These are phyloP conservation scores for Coemansia nantahalensis DNA, from an alignment of 192 early-diverging fungal genomes.

Conservation along the genomic window DNA sequence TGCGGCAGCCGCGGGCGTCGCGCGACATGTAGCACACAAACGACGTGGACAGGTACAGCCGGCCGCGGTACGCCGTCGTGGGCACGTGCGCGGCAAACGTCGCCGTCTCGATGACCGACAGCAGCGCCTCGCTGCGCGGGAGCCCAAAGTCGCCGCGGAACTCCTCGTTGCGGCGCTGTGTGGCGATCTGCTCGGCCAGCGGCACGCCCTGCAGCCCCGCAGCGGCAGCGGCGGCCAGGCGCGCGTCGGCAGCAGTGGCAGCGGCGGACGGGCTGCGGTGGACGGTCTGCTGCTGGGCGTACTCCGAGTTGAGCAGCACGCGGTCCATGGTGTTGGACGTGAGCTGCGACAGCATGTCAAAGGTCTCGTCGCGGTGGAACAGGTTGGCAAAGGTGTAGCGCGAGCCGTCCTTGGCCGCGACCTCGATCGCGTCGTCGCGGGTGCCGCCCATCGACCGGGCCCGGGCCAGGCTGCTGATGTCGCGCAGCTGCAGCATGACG, in stretches of 20 bases:
- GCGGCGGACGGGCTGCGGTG: conserved; percentile 11
- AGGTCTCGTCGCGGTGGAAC: conserved; percentile 96
- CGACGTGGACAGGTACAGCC: conserved; percentile 80
- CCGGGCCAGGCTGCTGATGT: conserved; percentile 84
- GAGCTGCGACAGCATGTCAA: conserved; percentile 90
- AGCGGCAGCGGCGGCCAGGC: conserved; percentile 1
- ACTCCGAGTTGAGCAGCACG: conserved; percentile 77
- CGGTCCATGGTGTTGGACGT: conserved; percentile 83
- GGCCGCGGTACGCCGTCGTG: conserved; percentile 57
- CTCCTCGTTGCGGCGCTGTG: conserved; percentile 72
- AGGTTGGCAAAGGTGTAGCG: conserved; percentile 91
- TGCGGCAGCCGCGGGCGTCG: conserved; percentile 65
- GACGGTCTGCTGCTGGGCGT: conserved; percentile 18
- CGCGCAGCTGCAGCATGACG: conserved; percentile 86
- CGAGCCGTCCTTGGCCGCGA: conserved; percentile 75
- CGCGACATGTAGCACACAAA: conserved; percentile 82
- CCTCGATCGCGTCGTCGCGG: conserved; percentile 82
- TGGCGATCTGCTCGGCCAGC: conserved; percentile 61
- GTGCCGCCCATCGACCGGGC: conserved; percentile 90
- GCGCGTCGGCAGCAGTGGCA: conserved; percentile 12
- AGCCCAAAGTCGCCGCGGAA: conserved; percentile 79
- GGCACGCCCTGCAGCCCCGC: conserved; percentile 4
- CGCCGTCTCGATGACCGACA: conserved; percentile 56
- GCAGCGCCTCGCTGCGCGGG: conserved; percentile 70
- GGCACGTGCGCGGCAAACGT: conserved; percentile 51